Base-by-base conservation (phyloP, 139 green algal genomes). In the Asterochloris sp. region DNA sequence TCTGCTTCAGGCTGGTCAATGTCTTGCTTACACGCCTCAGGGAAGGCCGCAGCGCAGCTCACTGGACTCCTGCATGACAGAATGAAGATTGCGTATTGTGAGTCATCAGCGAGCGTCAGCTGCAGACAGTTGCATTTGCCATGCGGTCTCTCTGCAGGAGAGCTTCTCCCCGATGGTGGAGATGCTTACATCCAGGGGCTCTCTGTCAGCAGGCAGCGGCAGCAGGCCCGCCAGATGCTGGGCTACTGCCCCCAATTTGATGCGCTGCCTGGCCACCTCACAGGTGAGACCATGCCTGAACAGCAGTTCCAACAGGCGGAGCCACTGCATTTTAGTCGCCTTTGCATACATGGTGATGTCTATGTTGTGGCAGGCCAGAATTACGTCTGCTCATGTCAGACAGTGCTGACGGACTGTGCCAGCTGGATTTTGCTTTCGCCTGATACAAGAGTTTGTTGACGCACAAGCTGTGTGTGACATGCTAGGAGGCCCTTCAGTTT, bases 221-320 rank as follows among this genome's bases (percentile, higher is more conserved):
- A 80, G 12, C 80, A 75, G 17, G 93, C 90, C 0, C 75, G 89
- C 62, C 87, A 82, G 66, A 80, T 77, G 24, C 81, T 95, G 76
- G 93, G 93, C 19, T 96, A 96, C 89, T 96, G 92, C 88, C 92
- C 92, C 11, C 93, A 96, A 77, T 90, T 92, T 74, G 84, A 80
- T 83, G 88, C 85, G 19, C 87, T 94, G 69, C 88, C 88, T 17
- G 83, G 79, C 1, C 67, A 61, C 11, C 29, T 84, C 26, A 84
- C 81, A 80, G 80, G 80, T 79, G 63, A 14, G 15, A 28, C 8
- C 28, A 61, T 29, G 69, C 69, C 16, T 54, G 21, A 21, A 2
- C 66, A 71, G 19, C 17, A 12, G 19, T 71, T 71, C 21, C 21
- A 2, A 71, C 6, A 6, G 38, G 38, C 38, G 2, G 38, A 54